Conservation (phyloP, 495 filamentous ascomycete genomes). For the Penicilliopsis zonata region DNA sequence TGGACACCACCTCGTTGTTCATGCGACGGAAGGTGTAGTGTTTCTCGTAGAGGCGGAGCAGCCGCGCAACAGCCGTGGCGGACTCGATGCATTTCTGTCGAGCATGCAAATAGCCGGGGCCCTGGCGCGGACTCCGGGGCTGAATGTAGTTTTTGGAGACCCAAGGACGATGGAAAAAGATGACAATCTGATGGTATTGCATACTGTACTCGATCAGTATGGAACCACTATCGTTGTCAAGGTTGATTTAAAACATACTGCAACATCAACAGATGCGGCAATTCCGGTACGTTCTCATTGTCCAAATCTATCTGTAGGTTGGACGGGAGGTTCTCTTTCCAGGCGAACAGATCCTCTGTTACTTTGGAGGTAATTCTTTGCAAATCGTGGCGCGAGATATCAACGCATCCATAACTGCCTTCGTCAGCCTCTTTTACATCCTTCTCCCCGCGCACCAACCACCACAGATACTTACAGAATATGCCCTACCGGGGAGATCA, state of each 20-base stretch:
- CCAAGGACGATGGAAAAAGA: constrained; percentile 39
- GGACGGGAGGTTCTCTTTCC: constrained; percentile 34
- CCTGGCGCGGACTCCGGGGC: constrained; percentile 29
- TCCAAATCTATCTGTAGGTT: constrained; percentile 28
- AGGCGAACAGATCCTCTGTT: constrained; percentile 32
- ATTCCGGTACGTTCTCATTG: constrained; percentile 20
- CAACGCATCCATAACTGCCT: constrained; percentile 29
- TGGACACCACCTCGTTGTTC: constrained; percentile 38
- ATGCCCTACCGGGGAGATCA: constrained; percentile 34
- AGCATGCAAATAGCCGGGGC: constrained; percentile 33
- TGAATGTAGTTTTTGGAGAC: constrained; percentile 38
- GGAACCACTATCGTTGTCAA: background rate
- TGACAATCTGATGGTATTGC: constrained; percentile 42
- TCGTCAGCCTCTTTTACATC: background rate
- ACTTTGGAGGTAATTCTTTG: constrained; percentile 31
- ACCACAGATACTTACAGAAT: constrained; percentile 26
- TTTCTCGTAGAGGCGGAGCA: constrained; percentile 36
- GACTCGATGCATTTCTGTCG: constrained; percentile 38
- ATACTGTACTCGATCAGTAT: constrained; percentile 19
- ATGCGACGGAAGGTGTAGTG: constrained; percentile 38
- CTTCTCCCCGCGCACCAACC: background rate
- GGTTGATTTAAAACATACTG: constrained; percentile 20
- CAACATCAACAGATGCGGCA: constrained; percentile 36
- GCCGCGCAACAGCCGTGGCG: constrained; percentile 28
- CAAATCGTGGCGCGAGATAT: constrained; percentile 32